Conservation (phyloP, 2,329 filamentous ascomycete genomes). For the Fusarium gaditjirri region DNA sequence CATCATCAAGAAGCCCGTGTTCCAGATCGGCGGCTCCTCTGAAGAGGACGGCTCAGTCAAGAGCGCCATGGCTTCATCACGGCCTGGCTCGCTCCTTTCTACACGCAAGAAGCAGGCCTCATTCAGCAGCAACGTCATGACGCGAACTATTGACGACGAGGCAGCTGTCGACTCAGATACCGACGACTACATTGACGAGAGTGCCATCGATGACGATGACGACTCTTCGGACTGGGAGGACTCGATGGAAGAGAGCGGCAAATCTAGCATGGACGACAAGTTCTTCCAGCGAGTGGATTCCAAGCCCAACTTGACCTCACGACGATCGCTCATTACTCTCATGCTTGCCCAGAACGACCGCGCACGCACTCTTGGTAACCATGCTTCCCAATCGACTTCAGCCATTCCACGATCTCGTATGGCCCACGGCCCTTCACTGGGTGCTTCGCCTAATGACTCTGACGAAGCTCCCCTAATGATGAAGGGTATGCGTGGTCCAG, state of each 20-base stretch:
- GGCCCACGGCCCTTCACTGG: conserved; percentile 55
- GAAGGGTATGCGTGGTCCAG: conserved; percentile 64
- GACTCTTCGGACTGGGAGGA: conserved; percentile 70
- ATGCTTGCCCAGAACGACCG: conserved; percentile 84
- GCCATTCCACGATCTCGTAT: conserved; percentile 73
- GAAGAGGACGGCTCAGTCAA: conserved; percentile 83
- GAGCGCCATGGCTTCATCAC: conserved; percentile 60
- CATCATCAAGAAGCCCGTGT: conserved; percentile 55
- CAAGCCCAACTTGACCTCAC: conserved; percentile 82
- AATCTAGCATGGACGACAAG: conserved; percentile 83
- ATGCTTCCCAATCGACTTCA: conserved; percentile 74
- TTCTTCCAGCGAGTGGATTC: conserved; percentile 94
- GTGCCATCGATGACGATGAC: conserved; percentile 81
- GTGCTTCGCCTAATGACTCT: conserved; percentile 66
- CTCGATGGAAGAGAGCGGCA: conserved; percentile 82
- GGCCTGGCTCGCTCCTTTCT: conserved; percentile 54
- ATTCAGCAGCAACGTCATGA: conserved; percentile 80
- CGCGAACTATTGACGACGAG: conserved; percentile 70
- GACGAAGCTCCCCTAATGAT: conserved; percentile 73
- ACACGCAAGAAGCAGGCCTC: conserved; percentile 80
- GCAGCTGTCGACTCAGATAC: conserved; percentile 67
- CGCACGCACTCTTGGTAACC: conserved; percentile 74
- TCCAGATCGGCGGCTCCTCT: conserved; percentile 68
- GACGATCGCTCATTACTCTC: conserved; percentile 88
- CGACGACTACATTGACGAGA: conserved; percentile 81